Evolutionary conservation across 371 early-diverging fungal genomes (phyloP), one percentile per base, ranked within the genome.

Genomic region (Mucor piriformis): DNA sequence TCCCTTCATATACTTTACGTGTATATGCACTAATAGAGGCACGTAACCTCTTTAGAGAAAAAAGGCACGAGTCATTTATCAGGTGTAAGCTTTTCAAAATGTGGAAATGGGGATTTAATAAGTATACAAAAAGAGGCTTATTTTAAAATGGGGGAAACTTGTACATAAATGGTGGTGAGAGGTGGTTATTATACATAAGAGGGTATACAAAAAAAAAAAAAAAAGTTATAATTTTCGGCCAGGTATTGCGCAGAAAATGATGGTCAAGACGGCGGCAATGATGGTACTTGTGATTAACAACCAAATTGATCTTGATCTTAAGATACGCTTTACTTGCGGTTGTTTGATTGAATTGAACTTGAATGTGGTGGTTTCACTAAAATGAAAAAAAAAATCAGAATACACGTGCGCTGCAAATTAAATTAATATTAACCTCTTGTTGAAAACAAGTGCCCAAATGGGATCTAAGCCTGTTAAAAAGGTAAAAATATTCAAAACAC

Each of bases 291-390:
- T 32, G 0, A 50, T 16, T 13, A 79, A 48, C 50, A 76, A 52
- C 79, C 79, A 79, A 46, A 76, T 63, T 4, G 79, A 76, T 34
- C 77, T 63, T 43, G 69, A 69, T 46, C 57, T 59, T 50, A 81
- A 50, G 20, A 76, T 76, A 12, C 69, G 66, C 53, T 70, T 73
- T 8, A 76, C 77, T 50, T 69, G 67, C 2, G 72, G 72, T 29
- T 81, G 76, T 6, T 67, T 61, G 16, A 81, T 81, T 32, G 63
- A 57, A 57, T 81, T 77, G 52, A 75, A 81, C 51, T 60, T 64
- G 29, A 81, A 81, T 8, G 76, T 77, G 3, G 74, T 75, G 0
- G 81, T 81, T 58, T 81, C 81, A 66, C 81, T 81, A 59, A 27
- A 23, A 42, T n/a, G 43, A 52, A 11, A 37, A 21, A 24, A 37